Base-by-base conservation (phyloP, 306 rosid genomes). In the Vicia villosa region DNA sequence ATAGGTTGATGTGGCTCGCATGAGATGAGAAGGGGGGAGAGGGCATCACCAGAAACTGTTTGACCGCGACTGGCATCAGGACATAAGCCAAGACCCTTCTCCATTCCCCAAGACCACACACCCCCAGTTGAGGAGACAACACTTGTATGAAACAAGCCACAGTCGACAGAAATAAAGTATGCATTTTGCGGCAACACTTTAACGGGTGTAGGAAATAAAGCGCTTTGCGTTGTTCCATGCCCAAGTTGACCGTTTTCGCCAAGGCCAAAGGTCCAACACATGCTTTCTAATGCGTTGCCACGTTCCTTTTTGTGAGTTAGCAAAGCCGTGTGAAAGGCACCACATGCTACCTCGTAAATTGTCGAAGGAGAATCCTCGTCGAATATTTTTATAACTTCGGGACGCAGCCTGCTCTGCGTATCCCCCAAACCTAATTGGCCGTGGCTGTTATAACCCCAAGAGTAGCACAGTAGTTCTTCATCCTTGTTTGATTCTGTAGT, bases 71-170 rank as follows among this genome's bases (percentile, higher is more conserved):
- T 77, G 60, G 97, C 97, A 56, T 82, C 89, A 17, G 97, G 97
- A 83, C 96, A 93, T 43, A 93, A 83, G 63, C 98, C 98, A 45
- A 93, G 96, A 65, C 98, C 98, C 82, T 78, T 90, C 84, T 81
- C 94, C 98, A 93, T 93, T 77, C 98, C 98, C 98, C 98, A 93
- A 2, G 90, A 90, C 97, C 98, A 90, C 70, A 88, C 91, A 72
- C 85, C 88, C 57, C 98, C 98, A 0, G 75, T 82, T 1, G 91
- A 83, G 42, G 98, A 93, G 78, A 85, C 91, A 54, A 86, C 90
- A 68, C 97, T 82, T 0, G 96, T 88, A 77, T 93, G 98, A 75
- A 93, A 93, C 67, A 93, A 78, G 70, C 98, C 97, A 75, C 98
- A 93, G 79, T 78, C 96, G 21, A 88, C 71, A 40, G 85, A 82